These are phyloP conservation scores for Canavalia ensiformis DNA, from an alignment of 306 rosid genomes.

Conservation along the genomic window DNA sequence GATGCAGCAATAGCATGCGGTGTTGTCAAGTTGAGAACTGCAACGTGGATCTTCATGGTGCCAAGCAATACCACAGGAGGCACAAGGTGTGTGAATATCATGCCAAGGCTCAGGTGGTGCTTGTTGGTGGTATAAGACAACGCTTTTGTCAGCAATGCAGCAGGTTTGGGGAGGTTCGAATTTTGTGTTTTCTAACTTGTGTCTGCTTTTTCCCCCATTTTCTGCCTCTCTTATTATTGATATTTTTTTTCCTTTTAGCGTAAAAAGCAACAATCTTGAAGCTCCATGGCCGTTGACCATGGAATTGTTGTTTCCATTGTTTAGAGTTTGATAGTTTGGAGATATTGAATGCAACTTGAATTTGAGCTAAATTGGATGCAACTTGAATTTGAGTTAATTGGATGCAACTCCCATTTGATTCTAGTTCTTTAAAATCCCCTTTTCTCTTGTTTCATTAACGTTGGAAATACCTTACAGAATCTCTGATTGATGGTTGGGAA, in stretches of 20 bases:
- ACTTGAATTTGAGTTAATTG: not conserved
- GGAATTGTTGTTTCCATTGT: not conserved
- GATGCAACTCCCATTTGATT: not conserved
- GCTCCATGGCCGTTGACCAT: not conserved
- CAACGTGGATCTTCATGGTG: slow-evolving; percentile 65
- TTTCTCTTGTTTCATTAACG: no score
- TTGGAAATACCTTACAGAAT: no score
- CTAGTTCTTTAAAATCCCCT: no score
- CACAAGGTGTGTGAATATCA: slow-evolving; percentile 78
- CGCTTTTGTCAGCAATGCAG: slow-evolving; percentile 91
- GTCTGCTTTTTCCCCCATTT: not conserved
- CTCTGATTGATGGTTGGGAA: no score
- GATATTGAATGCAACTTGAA: not conserved
- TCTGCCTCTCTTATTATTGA: slow-evolving; percentile 2
- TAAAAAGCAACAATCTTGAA: slow-evolving; percentile 5
- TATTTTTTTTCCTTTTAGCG: slow-evolving; percentile 4
- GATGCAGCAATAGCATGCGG: slow-evolving; percentile 45
- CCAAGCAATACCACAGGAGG: slow-evolving; percentile 70
- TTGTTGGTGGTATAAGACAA: slow-evolving; percentile 63
- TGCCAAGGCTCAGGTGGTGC: slow-evolving; percentile 74
- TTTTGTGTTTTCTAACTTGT: not conserved
- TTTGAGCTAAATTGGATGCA: not conserved
- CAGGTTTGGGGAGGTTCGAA: slow-evolving; percentile 62
- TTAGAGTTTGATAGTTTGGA: slow-evolving; percentile 1
- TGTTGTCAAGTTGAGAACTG: slow-evolving; percentile 83